Evolutionary conservation across 257 asterid species (phyloP).

Genomic region (Solanum neorickii): DNA sequence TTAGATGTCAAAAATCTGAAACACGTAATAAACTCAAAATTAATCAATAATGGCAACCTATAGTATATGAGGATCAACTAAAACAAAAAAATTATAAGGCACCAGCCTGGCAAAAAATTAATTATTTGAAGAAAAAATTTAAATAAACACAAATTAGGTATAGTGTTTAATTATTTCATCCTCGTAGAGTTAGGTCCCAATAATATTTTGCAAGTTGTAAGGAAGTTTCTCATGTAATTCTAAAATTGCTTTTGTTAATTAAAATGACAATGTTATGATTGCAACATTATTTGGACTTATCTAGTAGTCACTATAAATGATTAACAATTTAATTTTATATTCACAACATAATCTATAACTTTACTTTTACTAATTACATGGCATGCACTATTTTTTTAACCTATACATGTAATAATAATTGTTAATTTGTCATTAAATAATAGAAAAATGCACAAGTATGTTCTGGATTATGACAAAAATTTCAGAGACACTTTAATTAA

Average conservation of each 20-base stretch:
- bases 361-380: not conserved
- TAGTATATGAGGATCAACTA: not conserved
- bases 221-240: not conserved
- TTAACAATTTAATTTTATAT: not conserved
- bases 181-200: not conserved
- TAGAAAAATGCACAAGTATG: no score
- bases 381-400: not conserved
- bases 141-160: not conserved
- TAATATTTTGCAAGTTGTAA: not conserved
- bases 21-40: not conserved
- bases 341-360: not conserved
- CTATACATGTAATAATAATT: not conserved
- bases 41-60: not conserved
- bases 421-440: no score
- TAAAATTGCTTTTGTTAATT: not conserved
- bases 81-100: not conserved
- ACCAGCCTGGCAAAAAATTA: not conserved
- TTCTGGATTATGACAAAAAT: no score
- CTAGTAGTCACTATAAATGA: not conserved
- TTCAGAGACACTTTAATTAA: no score
- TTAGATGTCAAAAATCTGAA: no score
- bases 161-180: not conserved
- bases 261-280: not conserved
- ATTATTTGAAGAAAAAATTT: not conserved
- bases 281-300: not conserved